Base-by-base conservation (phyloP, 768 basidiomycete genomes). In the Suillus cothurnatus region DNA sequence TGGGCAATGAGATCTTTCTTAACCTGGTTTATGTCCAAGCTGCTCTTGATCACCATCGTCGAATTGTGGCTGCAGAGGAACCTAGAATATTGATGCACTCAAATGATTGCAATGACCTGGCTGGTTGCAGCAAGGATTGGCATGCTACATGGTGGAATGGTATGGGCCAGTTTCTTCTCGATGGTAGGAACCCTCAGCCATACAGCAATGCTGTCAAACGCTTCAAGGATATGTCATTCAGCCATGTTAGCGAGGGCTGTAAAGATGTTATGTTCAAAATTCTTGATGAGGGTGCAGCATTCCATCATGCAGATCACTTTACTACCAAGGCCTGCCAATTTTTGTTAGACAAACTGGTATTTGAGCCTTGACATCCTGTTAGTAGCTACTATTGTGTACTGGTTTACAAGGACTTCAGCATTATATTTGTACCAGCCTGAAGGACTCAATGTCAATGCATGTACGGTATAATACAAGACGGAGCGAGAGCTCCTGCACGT, bases 121-220 rank as follows among this genome's bases (percentile, higher is more conserved):
- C 21, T 0, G 58, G n/a, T 26, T 60, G 58, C 4, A 41, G 2
- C 4, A n/a, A 60, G 36, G 70, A 71, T 41, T 69, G 70, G 70
- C 60, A 55, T 1, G 32, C 19, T 15, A 31, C 60, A 0, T 69
- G 70, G 68, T 69, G 66, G 68, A 71, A 69, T 26, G 69, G 66
- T 1, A 49, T 49, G 47, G 47, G 47, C 47, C 14, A 4, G 15
- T 26, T 45, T n/a, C 43, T 45, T 11, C 43, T 45, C 4, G 9
- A 45, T 45, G 43, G 9, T n/a, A 45, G 21, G 43, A 45, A 45
- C n/a, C 43, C 43, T n/a, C 43, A 45, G 11, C 43, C 43, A 11
- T 45, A 45, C n/a, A 11, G 9, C n/a, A n/a, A 45, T 2, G 43
- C 43, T n/a, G 21, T 45, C 43, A 45, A 45, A n/a, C 11, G 43